These are phyloP conservation scores for Aristolochia contorta DNA, from an alignment of 164 flowering plant genomes.

Conservation along the genomic window DNA sequence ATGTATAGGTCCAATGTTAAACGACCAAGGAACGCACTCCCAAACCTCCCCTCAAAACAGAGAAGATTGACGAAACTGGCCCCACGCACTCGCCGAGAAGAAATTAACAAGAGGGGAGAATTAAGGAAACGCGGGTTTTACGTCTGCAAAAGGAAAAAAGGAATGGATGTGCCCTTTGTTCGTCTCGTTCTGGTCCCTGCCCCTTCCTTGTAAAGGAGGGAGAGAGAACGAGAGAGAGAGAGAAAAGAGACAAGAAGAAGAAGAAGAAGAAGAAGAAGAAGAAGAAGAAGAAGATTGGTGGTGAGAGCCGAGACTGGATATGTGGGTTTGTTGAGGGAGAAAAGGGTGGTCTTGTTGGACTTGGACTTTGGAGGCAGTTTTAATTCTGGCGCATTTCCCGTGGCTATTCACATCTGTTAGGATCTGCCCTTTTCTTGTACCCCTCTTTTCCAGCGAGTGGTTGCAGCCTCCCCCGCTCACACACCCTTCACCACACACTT, in stretches of 20 bases:
- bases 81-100: not conserved
- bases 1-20: too few species aligned
- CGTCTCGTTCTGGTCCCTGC: slow-evolving; percentile 2
- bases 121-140: not conserved
- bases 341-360: slow-evolving; percentile 1
- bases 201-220: not conserved
- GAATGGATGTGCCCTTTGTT: not conserved
- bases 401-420: slow-evolving; percentile 6
- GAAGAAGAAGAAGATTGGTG: not conserved
- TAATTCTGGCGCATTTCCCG: not conserved
- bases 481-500: not conserved
- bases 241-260: too few species aligned
- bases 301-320: not conserved
- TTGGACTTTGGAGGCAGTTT: not conserved
- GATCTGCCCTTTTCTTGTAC: slow-evolving; percentile 4
- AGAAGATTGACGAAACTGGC: too few species aligned
- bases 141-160: not conserved
- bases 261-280: not conserved
- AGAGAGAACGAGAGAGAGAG: not conserved
- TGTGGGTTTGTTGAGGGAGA: not conserved
- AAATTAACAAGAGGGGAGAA: not conserved
- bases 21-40: too few species aligned
- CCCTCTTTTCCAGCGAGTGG: not conserved
- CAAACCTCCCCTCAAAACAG: too few species aligned
- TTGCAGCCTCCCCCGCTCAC: not conserved